Evolutionary conservation across 176 grass and related monocot genomes (phyloP), one percentile per base, ranked within the genome.

Genomic region (Ensete glaucum): DNA sequence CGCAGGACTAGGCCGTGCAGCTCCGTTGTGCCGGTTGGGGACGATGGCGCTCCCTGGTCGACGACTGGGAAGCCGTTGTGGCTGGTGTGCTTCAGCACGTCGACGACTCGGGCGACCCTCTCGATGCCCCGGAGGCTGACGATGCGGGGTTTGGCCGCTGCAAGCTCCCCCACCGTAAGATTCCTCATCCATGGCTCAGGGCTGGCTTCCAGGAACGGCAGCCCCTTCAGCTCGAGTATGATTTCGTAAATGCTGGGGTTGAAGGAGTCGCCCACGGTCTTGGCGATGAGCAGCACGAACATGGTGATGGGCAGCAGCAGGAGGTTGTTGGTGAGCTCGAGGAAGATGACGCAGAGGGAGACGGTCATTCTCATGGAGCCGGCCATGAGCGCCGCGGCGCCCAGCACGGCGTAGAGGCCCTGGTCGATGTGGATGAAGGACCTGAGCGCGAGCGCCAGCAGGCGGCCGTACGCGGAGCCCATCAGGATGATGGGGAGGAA

Each of bases 401-500:
- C 90, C 65, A 98, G 83, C 73, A 98, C 90, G 17, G 90, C 90
- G 64, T 98, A 98, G 73, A 98, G 87, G 0, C 94, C 94, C 53
- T 92, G 90, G 72, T 98, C 90, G 64, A 98, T 93, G 59, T 20
- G 73, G 8, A 54, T 87, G 71, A 80, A 67, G 1, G 26, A 9
- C 1, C 23, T 11, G 48, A 98, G 81, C 10, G 82, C 24, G 22
- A 91, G 77, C 52, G 82, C 90, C 0, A 80, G 1, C 19, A 98
- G 87, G 74, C 95, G 88, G 69, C 95, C 95, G 53, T 98, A 98
- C 14, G 88, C 95, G 7, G 95, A 90, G 64, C 95, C 95, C 84
- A 98, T 93, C 80, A 98, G 90, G 87, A 98, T 98, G 85, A 98
- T 93, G 43, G 95, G 95, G 19, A 98, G 90, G 86, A 98, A 98